Conservation (phyloP, 2,329 filamentous ascomycete species). For the Dactylellina parvicollis region DNA sequence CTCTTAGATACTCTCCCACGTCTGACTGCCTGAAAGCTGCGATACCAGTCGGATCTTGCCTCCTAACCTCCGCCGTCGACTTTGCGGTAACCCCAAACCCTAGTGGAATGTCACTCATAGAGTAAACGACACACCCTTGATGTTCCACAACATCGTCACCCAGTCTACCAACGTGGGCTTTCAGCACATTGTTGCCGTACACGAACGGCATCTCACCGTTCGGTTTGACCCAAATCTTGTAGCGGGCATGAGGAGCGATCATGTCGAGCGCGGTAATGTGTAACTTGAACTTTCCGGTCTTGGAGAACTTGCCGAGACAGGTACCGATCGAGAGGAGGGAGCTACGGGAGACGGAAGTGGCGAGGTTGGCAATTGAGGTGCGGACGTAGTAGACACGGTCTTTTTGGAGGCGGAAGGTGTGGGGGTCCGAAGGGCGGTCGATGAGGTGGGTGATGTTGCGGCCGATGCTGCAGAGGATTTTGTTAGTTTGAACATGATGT, state of each 20-base stretch:
- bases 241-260: slow-evolving; percentile 87
- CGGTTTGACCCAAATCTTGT: slow-evolving; percentile 96
- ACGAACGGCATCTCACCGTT: slow-evolving; percentile 98
- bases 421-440: slow-evolving; percentile 76
- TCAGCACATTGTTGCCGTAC: slow-evolving; percentile 90
- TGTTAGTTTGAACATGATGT: slow-evolving; percentile 57
- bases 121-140: slow-evolving; percentile 87
- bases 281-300: slow-evolving; percentile 92
- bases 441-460: slow-evolving; percentile 73
- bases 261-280: slow-evolving; percentile 92
- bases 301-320: slow-evolving; percentile 94
- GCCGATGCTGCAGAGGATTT: slow-evolving; percentile 61
- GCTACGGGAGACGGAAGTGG: slow-evolving; percentile 82
- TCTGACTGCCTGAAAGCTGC: slow-evolving; percentile 92
- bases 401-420: slow-evolving; percentile 85
- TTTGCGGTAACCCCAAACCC: slow-evolving; percentile 93
- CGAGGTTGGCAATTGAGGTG: slow-evolving; percentile 87
- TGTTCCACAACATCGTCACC: slow-evolving; percentile 93
- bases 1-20: slow-evolving; percentile 91
- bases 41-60: slow-evolving; percentile 88
- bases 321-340: slow-evolving; percentile 87
- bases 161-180: slow-evolving; percentile 83
- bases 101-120: slow-evolving; percentile 87
- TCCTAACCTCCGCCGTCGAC: slow-evolving; percentile 81
- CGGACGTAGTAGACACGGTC: slow-evolving; percentile 91